These are phyloP conservation scores for Starmerella bombicola DNA, from an alignment of 805 yeast species.

Conservation along the genomic window DNA sequence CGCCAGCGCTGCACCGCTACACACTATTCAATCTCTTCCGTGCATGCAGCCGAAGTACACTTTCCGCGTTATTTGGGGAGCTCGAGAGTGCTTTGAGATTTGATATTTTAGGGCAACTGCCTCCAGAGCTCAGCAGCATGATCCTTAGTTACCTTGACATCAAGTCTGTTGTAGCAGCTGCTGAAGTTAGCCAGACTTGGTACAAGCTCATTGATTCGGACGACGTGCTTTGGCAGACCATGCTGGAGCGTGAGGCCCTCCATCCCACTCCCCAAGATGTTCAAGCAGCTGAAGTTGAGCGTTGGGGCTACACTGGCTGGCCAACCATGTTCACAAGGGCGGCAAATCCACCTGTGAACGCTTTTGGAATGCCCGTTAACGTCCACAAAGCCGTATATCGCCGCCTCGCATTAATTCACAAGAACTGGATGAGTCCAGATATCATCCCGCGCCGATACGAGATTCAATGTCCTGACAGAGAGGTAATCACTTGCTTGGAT, in stretches of 20 bases:
- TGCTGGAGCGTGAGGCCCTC: conserved; percentile 51
- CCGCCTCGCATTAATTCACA: conserved; percentile 43
- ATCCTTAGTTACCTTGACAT: conserved; percentile 56
- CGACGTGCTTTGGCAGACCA: conserved; percentile 54
- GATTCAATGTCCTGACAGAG: conserved; percentile 26
- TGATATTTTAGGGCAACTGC: conserved; percentile 60
- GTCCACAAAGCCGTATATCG: conserved; percentile 47
- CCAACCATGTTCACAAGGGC: conserved; percentile 9
- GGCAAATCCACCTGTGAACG: conserved; percentile 11
- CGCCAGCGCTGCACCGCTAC: conserved; percentile 38
- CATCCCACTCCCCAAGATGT: conserved; percentile 39
- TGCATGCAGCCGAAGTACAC: conserved; percentile 44
- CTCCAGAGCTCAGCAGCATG: conserved; percentile 57
- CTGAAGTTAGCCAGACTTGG: conserved; percentile 64
- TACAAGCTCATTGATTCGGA: conserved; percentile 46
- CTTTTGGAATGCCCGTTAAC: conserved; percentile 26
- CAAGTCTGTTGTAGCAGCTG: conserved; percentile 44
- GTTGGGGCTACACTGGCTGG: conserved; percentile 30
- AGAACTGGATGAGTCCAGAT: conserved; percentile 70
- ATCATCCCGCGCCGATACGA: conserved; percentile 67
- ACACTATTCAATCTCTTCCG: conserved; percentile 45
- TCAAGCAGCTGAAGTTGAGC: conserved; percentile 28
- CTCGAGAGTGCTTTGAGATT: conserved; percentile 49
- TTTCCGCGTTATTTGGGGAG: conserved; percentile 45
- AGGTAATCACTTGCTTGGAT: conserved; percentile 89